Conservation (phyloP, 2,329 filamentous ascomycete species). For the Dryadomyces quercus-mongolicae region DNA sequence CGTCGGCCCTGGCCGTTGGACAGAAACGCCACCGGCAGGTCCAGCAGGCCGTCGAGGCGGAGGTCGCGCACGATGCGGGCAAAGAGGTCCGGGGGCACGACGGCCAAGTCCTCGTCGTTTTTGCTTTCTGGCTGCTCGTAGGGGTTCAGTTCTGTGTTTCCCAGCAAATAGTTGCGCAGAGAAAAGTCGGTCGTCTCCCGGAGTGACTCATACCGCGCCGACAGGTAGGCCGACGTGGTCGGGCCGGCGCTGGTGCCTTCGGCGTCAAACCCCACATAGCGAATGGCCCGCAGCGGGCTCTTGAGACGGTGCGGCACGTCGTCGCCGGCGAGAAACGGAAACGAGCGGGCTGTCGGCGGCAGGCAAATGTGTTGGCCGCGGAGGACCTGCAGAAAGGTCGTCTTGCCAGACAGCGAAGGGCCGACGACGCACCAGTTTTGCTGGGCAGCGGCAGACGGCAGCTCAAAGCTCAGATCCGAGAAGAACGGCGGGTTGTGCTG, state of each 20-base stretch:
- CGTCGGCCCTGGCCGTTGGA: constrained; percentile 89
- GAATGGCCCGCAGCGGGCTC: constrained; percentile 56
- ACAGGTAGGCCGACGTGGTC: constrained; percentile 66
- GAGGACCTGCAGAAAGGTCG: constrained; percentile 69
- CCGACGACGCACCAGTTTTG: constrained; percentile 80
- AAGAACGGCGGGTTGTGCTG: constrained; percentile 61
- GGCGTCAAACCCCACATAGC: constrained; percentile 82
- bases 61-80: constrained; percentile 60
- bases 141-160: constrained; percentile 74
- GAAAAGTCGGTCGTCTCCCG: constrained; percentile 83
- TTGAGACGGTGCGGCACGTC: constrained; percentile 43
- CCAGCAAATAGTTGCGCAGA: constrained; percentile 66
- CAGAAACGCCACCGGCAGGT: constrained; percentile 76
- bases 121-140: constrained; percentile 28
- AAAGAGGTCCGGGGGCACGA: constrained; percentile 30
- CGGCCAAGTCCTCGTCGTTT: constrained; percentile 18
- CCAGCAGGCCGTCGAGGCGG: constrained; percentile 53
- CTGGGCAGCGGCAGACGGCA: constrained; percentile 35
- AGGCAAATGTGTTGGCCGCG: constrained; percentile 63
- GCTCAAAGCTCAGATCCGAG: constrained; percentile 52
- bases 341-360: constrained; percentile 64
- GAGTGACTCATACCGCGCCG: constrained; percentile 79
- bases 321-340: constrained; percentile 61
- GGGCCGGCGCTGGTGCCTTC: constrained; percentile 41
- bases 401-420: constrained; percentile 66